These are phyloP conservation scores for Phlebopus sp. DNA, from an alignment of 1,284 basidiomycete genomes.

Conservation along the genomic window DNA sequence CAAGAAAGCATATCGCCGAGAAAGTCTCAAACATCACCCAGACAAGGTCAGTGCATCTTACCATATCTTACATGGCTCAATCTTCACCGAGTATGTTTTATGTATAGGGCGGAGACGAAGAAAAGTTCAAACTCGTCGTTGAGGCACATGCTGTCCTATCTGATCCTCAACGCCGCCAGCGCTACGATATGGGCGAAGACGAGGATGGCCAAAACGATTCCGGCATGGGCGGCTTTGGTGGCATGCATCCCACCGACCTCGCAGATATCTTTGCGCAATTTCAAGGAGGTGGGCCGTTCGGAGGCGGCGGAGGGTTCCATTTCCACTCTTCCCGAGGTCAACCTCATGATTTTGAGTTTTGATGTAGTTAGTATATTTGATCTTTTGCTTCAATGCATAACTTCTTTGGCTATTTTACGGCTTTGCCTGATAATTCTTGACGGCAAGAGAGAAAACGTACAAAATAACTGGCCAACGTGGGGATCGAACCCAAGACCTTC, in stretches of 20 bases:
- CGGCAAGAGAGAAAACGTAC: background rate
- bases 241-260: slow-evolving; percentile 48
- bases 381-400: slow-evolving; percentile 13
- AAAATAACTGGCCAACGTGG: slow-evolving; percentile 11
- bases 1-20: slow-evolving; percentile 76
- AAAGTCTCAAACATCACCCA: slow-evolving; percentile 80
- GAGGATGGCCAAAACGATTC: slow-evolving; percentile 59
- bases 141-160: slow-evolving; percentile 78
- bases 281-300: slow-evolving; percentile 34
- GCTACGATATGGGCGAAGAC: slow-evolving; percentile 77
- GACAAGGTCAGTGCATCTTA: slow-evolving; percentile 58
- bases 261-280: slow-evolving; percentile 67
- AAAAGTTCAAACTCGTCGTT: slow-evolving; percentile 81
- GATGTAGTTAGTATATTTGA: slow-evolving; percentile 5
- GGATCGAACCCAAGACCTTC: slow-evolving; percentile 15
- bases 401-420: background rate
- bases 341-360: slow-evolving; percentile 22
- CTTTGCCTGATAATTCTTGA: no score
- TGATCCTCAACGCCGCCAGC: slow-evolving; percentile 62
- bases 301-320: slow-evolving; percentile 22
- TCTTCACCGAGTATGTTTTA: slow-evolving; percentile 2
- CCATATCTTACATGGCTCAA: slow-evolving; percentile 1
- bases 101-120: slow-evolving; percentile 68
- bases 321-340: slow-evolving; percentile 17
- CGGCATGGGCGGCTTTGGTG: slow-evolving; percentile 31